Conservation (phyloP, 2,329 filamentous ascomycete genomes). For the Fusarium sp. region DNA sequence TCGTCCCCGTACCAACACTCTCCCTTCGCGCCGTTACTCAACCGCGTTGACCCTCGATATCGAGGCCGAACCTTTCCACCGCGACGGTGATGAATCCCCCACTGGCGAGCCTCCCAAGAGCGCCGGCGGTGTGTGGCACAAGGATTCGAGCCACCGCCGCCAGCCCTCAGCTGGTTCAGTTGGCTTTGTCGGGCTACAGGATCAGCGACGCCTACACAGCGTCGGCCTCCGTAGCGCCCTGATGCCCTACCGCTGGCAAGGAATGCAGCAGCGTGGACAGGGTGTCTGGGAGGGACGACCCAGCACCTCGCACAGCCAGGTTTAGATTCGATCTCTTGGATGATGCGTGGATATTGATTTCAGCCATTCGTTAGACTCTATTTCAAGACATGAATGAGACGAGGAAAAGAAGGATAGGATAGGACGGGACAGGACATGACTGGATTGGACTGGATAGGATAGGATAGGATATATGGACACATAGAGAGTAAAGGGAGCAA, state of each 20-base stretch:
- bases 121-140: conserved; percentile 24
- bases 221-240: conserved; percentile 44
- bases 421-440: background rate
- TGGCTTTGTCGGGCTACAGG: conserved; percentile 42
- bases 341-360: background rate
- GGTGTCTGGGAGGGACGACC: conserved; percentile 40
- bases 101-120: conserved; percentile 37
- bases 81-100: conserved; percentile 35
- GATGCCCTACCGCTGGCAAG: conserved; percentile 44
- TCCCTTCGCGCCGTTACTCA: conserved; percentile 42
- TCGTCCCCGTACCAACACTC: conserved; percentile 33
- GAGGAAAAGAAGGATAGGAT: conserved; percentile 1
- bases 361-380: background rate
- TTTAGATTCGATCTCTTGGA: conserved; percentile 11
- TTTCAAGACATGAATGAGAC: conserved; percentile 2
- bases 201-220: conserved; percentile 40
- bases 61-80: conserved; percentile 22
- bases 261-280: conserved; percentile 35
- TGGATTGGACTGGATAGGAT: background rate
- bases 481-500: conserved; percentile 16
- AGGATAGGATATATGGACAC: background rate
- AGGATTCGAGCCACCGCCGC: conserved; percentile 33
- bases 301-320: conserved; percentile 42
- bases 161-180: conserved; percentile 43
- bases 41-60: conserved; percentile 44